Conservation (phyloP, 192 early-diverging fungal genomes). For the Phlyctochytrium bullatum region DNA sequence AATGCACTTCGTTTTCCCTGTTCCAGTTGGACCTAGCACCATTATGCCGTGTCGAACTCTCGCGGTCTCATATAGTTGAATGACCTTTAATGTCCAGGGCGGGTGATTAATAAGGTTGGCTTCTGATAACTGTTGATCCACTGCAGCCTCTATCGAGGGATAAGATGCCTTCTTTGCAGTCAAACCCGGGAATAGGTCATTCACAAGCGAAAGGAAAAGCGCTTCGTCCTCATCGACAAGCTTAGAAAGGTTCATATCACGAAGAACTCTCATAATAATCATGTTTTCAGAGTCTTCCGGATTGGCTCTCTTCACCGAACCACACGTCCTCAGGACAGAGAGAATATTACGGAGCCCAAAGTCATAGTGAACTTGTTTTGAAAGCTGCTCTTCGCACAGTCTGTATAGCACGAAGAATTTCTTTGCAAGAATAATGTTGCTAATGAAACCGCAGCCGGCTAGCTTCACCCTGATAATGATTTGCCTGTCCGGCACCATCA, state of each 20-base stretch:
- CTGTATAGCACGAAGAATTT: conserved; percentile 68
- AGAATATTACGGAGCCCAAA: conserved; percentile 66
- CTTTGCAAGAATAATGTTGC: conserved; percentile 62
- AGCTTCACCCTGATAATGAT: conserved; percentile 68
- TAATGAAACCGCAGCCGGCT: conserved; percentile 64
- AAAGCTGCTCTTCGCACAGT: conserved; percentile 64
- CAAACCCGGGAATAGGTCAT: conserved; percentile 64
- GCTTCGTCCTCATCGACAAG: conserved; percentile 67
- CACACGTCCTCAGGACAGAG: conserved; percentile 60
- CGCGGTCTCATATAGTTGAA: conserved; percentile 64
- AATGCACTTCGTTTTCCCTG: conserved; percentile 64
- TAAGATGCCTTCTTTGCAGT: conserved; percentile 55
- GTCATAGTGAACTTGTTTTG: conserved; percentile 68
- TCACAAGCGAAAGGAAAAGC: conserved; percentile 57
- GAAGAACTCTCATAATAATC: conserved; percentile 63
- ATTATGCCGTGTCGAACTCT: conserved; percentile 64
- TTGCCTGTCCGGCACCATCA: conserved; percentile 69
- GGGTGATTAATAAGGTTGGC: conserved; percentile 59
- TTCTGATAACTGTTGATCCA: conserved; percentile 61
- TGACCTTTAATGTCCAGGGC: conserved; percentile 65
- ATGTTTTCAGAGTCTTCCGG: conserved; percentile 61
- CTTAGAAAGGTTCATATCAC: conserved; percentile 69
- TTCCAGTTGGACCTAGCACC: conserved; percentile 64
- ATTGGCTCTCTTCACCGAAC: conserved; percentile 60
- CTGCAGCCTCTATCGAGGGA: conserved; percentile 53